Percentiles rank a stretch among this genome's conserved stretches.
Evolutionary conservation across 2,329 filamentous ascomycete species (phyloP).

Genomic region (Leptographium flavum): DNA sequence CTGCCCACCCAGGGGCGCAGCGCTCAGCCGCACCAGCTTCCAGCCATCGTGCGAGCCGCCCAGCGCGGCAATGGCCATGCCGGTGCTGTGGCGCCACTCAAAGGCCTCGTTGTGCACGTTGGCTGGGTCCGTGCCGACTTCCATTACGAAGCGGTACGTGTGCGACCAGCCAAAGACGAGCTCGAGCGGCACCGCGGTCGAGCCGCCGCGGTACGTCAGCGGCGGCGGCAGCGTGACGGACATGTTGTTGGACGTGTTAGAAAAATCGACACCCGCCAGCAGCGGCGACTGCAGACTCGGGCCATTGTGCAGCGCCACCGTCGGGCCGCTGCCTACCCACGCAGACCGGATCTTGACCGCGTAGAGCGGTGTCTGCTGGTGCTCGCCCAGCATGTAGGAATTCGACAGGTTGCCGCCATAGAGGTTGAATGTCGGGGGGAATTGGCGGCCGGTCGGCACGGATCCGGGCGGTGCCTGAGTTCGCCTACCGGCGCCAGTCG

Average conservation of each 20-base stretch:
- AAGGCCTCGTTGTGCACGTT: constrained; percentile 19
- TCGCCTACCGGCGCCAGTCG: neutral
- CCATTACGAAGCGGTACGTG: constrained; percentile 20
- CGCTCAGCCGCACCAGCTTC: constrained; percentile 25
- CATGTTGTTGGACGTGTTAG: constrained; percentile 8
- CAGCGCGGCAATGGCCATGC: constrained; percentile 20
- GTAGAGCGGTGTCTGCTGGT: constrained; percentile 19
- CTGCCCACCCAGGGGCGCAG: neutral
- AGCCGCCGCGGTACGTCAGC: constrained; percentile 9
- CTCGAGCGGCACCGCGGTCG: constrained; percentile 6
- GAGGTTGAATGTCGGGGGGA: constrained; percentile 19
- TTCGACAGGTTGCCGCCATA: constrained; percentile 14
- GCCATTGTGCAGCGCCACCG: constrained; percentile 21
- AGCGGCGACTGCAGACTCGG: constrained; percentile 15
- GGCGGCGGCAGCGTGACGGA: constrained; percentile 18
- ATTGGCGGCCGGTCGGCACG: constrained; percentile 14
- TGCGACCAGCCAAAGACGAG: constrained; percentile 8
- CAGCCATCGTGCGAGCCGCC: constrained; percentile 20
- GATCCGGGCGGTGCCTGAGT: constrained; percentile 3
- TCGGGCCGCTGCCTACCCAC: constrained; percentile 14
- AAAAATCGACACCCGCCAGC: constrained; percentile 16
- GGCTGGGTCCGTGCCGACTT: constrained; percentile 15
- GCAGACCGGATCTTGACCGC: constrained; percentile 16
- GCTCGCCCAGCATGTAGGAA: constrained; percentile 16
- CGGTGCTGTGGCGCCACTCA: constrained; percentile 27